phyloP scores from a whole-genome alignment of 177 flowering plant genomes.

The Vitis hybrid region DNA sequence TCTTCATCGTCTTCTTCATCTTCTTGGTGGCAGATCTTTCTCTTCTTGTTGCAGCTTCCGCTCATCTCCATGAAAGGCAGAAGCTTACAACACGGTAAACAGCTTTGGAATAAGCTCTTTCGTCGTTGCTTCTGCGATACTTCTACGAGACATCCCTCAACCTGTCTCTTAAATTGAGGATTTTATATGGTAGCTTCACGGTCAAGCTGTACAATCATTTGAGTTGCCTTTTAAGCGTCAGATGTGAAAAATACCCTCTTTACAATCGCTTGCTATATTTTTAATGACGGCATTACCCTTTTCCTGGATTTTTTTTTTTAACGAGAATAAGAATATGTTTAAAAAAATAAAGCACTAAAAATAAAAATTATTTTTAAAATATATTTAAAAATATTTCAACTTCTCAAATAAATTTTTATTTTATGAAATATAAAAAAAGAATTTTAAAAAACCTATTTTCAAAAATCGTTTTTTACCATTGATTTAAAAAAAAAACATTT shows the following conservation, averaged over 20 bases:
- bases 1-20: slow-evolving; percentile 23
- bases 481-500: too few species aligned
- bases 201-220: background rate
- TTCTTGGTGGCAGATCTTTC: slow-evolving; percentile 5
- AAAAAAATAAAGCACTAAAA: too few species aligned
- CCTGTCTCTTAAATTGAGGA: too few species aligned
- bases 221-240: background rate
- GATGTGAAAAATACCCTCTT: background rate
- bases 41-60: slow-evolving; percentile 10
- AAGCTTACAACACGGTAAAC: background rate
- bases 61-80: slow-evolving; percentile 1
- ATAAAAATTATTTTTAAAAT: too few species aligned
- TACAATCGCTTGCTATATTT: background rate
- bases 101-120: background rate
- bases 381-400: too few species aligned
- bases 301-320: too few species aligned
- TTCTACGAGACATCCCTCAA: background rate
- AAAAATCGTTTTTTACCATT: too few species aligned
- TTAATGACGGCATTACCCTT: too few species aligned
- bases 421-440: too few species aligned
- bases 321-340: too few species aligned
- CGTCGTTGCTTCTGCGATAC: slow-evolving; percentile 11
- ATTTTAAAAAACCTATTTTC: too few species aligned
- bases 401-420: too few species aligned
- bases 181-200: background rate